Evolutionary conservation across 305 asterid species (phyloP), one percentile per base, ranked within the genome.

Genomic region (Fraxinus floribunda): DNA sequence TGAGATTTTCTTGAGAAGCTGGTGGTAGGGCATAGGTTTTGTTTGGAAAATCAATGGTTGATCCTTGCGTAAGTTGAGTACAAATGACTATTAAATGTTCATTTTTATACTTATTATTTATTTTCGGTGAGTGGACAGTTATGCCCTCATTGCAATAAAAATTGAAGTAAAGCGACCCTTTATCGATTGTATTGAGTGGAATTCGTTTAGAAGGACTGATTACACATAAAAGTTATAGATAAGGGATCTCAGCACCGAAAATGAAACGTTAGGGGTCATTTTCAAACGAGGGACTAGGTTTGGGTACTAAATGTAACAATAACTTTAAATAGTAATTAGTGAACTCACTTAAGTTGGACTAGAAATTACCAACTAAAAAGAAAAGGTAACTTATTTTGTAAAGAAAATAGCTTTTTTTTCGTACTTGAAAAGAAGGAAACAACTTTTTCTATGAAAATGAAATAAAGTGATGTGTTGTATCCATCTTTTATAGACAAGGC

Each of bases 401-500:
- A 71, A 77, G 78, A 15, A 44, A 79, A 62, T 62, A 73, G 70
- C 18, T 32, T 32, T 75, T 68, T 57, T 76, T 20, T 24, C 16
- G 20, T 75, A 20, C 26, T 76, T 32, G 46, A 13, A 83, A 64
- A 68, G 75, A 72, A 13, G 57, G 11, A 81, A 77, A 36, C 39
- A 38, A 20, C 4, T 79, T 57, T 79, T 81, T 84, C 77, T 79
- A 85, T 77, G 85, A 84, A 81, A 68, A 64, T 81, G 83, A 86
- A 79, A 84, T 79, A 79, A 81, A 73, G 81, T 79, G 84, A 81
- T 79, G 60, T 49, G 64, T 84, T 81, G 87, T 75, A 72, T 32
- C 32, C 72, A 39, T 84, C 70, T 71, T 84, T 81, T 39, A 79
- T 84, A 16, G 57, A 68, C 84, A 74, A 30, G 13, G 68, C 22